Evolutionary conservation across 306 rosid genomes (phyloP), one percentile per base, ranked within the genome.

Genomic region (Luffa aegyptiaca): DNA sequence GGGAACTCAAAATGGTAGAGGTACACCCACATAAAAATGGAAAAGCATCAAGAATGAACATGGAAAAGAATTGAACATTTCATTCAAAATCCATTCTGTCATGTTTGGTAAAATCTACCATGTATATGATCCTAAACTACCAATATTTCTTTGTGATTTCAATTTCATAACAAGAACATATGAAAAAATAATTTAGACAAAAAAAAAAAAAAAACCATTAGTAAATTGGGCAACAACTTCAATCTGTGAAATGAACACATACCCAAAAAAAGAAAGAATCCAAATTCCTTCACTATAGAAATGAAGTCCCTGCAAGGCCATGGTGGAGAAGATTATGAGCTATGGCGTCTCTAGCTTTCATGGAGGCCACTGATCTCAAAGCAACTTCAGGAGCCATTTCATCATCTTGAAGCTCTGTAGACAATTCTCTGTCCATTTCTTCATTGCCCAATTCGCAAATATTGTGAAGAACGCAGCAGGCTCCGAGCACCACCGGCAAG

Each of bases 251-350:
- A 20, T 2, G 5, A 72, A 12, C 3, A 49, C 48, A 33, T 65
- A 74, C 44, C 46, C 45, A 51, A 51, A 52, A 52, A 5, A 53
- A 20, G 74, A 52, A 14, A 75, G 59, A 49, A 49, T 49, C 7
- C 3, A 45, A 17, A 37, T 44, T 70, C 0, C 18, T 62, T 20
- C 18, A 51, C 85, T 84, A 93, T 21, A 93, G 86, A 86, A 90
- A 95, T 42, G 94, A 76, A 65, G 98, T 89, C 75, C 98, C 99
- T 4, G 97, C 99, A 45, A 93, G 86, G 37, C 99, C 99, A 86
- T 91, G 99, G 80, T 96, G 98, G 70, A 96, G 78, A n/a, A 96
- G 90, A 86, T 96, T 93, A 86, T 96, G 99, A 59, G 99, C 98
- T 86, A 96, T 96, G 51, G 90, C 76, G 71, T 96, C 99, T 81